Percentiles rank a stretch among this genome's conserved stretches.
Evolutionary conservation across 2,329 filamentous ascomycete species (phyloP).

Genomic region (Dothistroma septosporum): DNA sequence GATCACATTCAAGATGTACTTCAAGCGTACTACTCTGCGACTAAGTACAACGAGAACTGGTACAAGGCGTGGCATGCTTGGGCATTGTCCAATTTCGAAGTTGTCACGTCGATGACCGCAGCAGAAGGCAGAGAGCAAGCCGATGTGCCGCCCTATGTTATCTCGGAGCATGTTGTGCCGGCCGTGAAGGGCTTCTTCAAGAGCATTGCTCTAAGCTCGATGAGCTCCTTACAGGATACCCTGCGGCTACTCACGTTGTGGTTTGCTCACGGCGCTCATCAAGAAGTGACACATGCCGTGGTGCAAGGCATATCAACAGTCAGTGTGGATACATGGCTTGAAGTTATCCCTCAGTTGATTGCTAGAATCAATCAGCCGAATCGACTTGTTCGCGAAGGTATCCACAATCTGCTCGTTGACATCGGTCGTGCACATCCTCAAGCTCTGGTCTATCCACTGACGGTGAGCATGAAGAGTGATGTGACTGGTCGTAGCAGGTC

Average conservation of each 20-base stretch:
- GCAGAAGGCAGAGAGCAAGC: slow-evolving; percentile 55
- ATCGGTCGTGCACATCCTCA: slow-evolving; percentile 93
- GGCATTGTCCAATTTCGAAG: slow-evolving; percentile 97
- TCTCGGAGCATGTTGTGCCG: slow-evolving; percentile 86
- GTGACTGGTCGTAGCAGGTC: slow-evolving; percentile 79
- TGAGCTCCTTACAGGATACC: slow-evolving; percentile 92
- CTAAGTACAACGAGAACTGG: slow-evolving; percentile 88
- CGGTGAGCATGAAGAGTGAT: slow-evolving; percentile 96
- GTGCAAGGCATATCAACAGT: slow-evolving; percentile 88
- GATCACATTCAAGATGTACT: slow-evolving; percentile 84
- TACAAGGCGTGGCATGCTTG: slow-evolving; percentile 99
- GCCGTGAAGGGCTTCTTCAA: slow-evolving; percentile 96
- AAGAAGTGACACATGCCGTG: slow-evolving; percentile 82
- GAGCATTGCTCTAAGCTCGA: slow-evolving; percentile 86
- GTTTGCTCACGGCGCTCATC: slow-evolving; percentile 87
- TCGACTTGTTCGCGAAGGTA: slow-evolving; percentile 76
- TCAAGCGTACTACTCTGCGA: slow-evolving; percentile 85
- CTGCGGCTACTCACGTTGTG: slow-evolving; percentile 87
- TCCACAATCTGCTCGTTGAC: slow-evolving; percentile 87
- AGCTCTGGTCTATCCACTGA: slow-evolving; percentile 92
- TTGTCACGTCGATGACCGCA: slow-evolving; percentile 76
- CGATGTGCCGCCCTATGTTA: slow-evolving; percentile 60
- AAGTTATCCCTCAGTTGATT: slow-evolving; percentile 96
- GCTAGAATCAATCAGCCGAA: slow-evolving; percentile 97
- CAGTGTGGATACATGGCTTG: slow-evolving; percentile 96